These are phyloP conservation scores for Aotearoamyces nothofagi DNA, from an alignment of 2,329 filamentous ascomycete species.

Conservation along the genomic window DNA sequence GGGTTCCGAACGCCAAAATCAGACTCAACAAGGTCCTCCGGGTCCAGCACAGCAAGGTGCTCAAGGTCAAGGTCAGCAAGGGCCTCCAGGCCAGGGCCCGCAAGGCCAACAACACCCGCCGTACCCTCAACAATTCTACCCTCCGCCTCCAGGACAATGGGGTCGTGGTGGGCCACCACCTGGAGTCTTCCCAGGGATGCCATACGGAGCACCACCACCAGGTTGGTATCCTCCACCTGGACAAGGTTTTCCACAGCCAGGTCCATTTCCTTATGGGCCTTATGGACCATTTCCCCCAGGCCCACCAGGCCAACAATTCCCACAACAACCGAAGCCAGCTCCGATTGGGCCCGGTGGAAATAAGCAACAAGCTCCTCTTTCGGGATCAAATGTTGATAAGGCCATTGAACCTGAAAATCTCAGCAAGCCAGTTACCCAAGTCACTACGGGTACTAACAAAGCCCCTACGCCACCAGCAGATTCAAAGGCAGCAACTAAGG, in stretches of 20 bases:
- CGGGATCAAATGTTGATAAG: conserved; percentile 25
- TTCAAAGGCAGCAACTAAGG: conserved; percentile 46
- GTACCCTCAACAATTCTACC: conserved; percentile 20
- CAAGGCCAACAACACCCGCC: conserved; percentile 24
- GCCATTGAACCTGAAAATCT: conserved; percentile 37
- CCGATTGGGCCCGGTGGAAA: conserved; percentile 36
- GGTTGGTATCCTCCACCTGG: conserved; percentile 67
- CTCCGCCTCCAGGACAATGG: conserved; percentile 33
- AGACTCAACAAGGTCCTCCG: conserved; percentile 6
- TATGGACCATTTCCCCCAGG: conserved; percentile 46
- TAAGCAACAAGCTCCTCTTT: conserved; percentile 29
- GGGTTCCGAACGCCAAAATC: conserved; percentile 2
- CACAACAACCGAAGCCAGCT: conserved; percentile 24
- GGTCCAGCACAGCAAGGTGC: conserved; percentile 8
- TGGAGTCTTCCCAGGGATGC: conserved; percentile 56
- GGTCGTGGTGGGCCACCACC: conserved; percentile 35
- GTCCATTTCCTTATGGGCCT: conserved; percentile 26
- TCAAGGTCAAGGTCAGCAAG: conserved; percentile 5
- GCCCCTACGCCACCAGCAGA: conserved; percentile 49
- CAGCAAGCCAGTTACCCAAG: conserved; percentile 24
- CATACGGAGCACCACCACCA: conserved; percentile 57
- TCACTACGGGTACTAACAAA: conserved; percentile 22
- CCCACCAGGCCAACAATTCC: conserved; percentile 22
- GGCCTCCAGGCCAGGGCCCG: conserved; percentile 9
- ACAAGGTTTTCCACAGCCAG: conserved; percentile 59